phyloP scores from a whole-genome alignment of 176 grass and related monocot genomes.

The Chloris gayana region DNA sequence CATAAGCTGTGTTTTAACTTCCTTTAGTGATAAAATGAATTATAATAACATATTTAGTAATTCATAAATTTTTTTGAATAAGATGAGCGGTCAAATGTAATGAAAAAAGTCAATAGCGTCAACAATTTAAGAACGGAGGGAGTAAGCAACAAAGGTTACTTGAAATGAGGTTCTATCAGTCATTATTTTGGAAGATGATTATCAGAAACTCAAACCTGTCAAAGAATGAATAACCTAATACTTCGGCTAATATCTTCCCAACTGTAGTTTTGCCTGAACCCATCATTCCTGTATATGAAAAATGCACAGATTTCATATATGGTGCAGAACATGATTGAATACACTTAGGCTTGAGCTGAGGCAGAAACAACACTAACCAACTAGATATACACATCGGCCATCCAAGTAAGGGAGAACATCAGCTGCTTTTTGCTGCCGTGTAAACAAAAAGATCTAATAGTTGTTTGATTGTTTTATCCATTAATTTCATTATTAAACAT shows the following conservation, averaged over 20 bases:
- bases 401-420: constrained; percentile 80
- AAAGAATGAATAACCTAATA: constrained; percentile 95
- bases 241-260: constrained; percentile 92
- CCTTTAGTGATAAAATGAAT: no score
- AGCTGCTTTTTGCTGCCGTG: constrained; percentile 79
- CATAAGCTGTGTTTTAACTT: no score
- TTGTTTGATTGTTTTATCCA: neutral
- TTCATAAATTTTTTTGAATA: no score
- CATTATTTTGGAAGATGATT: constrained; percentile 20
- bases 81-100: no score
- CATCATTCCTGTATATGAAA: constrained; percentile 82
- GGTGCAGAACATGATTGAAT: neutral
- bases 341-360: neutral
- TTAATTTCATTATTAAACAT: constrained; percentile 15
- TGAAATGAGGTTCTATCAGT: constrained; percentile 17
- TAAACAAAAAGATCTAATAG: constrained; percentile 38
- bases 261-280: constrained; percentile 97
- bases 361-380: constrained; percentile 61
- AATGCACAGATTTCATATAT: constrained; percentile 11
- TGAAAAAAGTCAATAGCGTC: no score
- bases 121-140: no score
- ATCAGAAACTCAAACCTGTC: constrained; percentile 76
- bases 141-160: constrained; percentile 10
- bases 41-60: no score
- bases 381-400: constrained; percentile 78